Evolutionary conservation across 495 filamentous ascomycete species (phyloP), one percentile per base, ranked within the genome.

Genomic region (Aspergillus coremiiformis): DNA sequence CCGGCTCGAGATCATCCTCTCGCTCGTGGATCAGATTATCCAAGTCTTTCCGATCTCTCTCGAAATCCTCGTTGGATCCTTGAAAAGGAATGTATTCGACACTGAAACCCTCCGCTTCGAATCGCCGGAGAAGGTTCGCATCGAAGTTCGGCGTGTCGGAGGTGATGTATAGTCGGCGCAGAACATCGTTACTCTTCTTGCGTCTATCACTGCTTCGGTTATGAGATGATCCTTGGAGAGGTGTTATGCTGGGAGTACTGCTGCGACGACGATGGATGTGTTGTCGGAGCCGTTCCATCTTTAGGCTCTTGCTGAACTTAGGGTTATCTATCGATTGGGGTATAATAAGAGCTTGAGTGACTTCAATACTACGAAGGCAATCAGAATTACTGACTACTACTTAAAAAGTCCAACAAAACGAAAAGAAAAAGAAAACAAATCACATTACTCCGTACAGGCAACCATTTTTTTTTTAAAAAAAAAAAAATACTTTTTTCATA

Each of bases 51-150:
- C 65, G 58, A 24, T 69, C 66, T 17, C 58, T 55, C 14, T 69
- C 66, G 6, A 44, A 29, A 43, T 81, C 74, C 1, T 67, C 77
- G 22, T 69, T 72, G 6, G 61, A 58, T 3, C 67, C 66, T 20
- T 23, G 44, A 55, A 85, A 75, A 0, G 78, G 74, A 0, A 89
- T 29, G 55, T 86, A 86, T 7, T 68, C 68, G 27, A 84, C 82
- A 12, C 77, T 54, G 59, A 86, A 87, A 1, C 83, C 84, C 59
- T 89, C 84, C 14, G 74, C 76, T 17, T 70, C 70, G 74, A 84
- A 85, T 19, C 78, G 71, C 12, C 71, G 67, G 4, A 83, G 50
- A 5, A 78, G 76, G 7, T 72, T 54, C 5, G 69, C 45, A 57
- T 86, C 82, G 53, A 86, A 85, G 5, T 78, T 75, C 4, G 72